Percentiles rank a stretch among this genome's conserved stretches.
Conservation (phyloP, 208 protist genomes). For the Leishmania martiniquensis region DNA sequence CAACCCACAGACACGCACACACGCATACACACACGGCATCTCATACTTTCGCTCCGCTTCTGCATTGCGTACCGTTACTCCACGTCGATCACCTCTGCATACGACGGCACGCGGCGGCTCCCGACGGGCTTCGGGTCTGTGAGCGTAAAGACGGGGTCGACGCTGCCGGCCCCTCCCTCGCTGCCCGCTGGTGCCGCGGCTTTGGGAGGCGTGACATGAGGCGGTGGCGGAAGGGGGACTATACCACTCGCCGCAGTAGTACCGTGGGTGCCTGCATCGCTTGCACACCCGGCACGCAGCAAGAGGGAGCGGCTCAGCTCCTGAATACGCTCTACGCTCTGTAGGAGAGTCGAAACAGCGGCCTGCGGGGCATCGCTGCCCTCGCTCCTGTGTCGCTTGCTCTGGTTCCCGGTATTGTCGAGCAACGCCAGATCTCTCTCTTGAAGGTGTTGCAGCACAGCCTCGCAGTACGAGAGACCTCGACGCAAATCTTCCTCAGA, state of each 20-base stretch:
- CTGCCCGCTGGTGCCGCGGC: background rate
- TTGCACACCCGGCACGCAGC: background rate
- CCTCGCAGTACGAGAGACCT: conserved; percentile 18
- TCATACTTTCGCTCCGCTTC: background rate
- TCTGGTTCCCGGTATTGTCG: background rate
- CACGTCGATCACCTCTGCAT: conserved; percentile 30
- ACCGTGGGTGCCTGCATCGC: background rate
- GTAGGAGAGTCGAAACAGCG: background rate
- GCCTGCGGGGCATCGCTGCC: background rate
- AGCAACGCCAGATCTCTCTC: background rate
- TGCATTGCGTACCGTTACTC: conserved; percentile 4
- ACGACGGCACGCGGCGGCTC: conserved; percentile 10
- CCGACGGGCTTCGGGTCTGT: conserved; percentile 22
- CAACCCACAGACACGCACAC: no score
- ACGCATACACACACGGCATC: background rate
- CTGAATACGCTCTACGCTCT: conserved; percentile 13
- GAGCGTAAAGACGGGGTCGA: conserved; percentile 9
- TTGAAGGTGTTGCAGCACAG: conserved; percentile 21
- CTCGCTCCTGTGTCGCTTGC: conserved; percentile 24
- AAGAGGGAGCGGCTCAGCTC: conserved; percentile 16
- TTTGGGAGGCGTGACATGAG: background rate
- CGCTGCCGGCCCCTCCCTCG: background rate
- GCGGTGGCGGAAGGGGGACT: background rate
- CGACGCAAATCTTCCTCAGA: conserved; percentile 8
- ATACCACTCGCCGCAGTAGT: background rate